These are phyloP conservation scores for Viola pubescens DNA, from an alignment of 441 rosid species.

Conservation along the genomic window DNA sequence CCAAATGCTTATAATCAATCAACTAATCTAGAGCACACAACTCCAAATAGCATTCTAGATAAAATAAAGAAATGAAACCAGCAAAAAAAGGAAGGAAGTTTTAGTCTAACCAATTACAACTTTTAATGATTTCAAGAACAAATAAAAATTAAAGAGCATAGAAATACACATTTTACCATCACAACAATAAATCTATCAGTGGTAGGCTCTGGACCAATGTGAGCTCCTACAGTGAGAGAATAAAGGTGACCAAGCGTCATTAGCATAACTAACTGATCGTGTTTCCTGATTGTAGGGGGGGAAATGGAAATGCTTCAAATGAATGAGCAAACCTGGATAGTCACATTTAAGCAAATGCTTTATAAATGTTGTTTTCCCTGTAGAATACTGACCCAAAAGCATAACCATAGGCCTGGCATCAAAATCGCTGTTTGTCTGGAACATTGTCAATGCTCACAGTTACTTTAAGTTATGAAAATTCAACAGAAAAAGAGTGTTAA, in stretches of 20 bases:
- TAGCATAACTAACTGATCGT: neutral
- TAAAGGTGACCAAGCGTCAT: slow-evolving; percentile 8
- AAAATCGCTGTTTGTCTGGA: slow-evolving; percentile 80
- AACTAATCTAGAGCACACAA: too few species aligned
- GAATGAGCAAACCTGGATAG: slow-evolving; percentile 61
- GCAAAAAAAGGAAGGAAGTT: too few species aligned
- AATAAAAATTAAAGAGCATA: neutral
- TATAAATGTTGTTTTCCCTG: slow-evolving; percentile 95
- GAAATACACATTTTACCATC: slow-evolving; percentile 45
- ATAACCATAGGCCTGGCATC: slow-evolving; percentile 98
- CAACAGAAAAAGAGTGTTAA: neutral
- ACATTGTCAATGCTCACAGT: slow-evolving; percentile 8
- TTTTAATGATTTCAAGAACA: neutral
- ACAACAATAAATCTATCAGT: slow-evolving; percentile 96
- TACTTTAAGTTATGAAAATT: neutral
- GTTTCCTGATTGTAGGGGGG: neutral
- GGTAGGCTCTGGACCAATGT: slow-evolving; percentile 96
- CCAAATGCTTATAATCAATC: too few species aligned
- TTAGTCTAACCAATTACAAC: too few species aligned
- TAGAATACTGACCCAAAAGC: slow-evolving; percentile 98
- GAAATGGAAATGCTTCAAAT: neutral
- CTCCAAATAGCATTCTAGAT: neutral
- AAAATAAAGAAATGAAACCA: neutral
- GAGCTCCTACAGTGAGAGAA: slow-evolving; percentile 59
- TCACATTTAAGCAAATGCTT: slow-evolving; percentile 73